These are phyloP conservation scores for Sporisorium sorghi DNA, from an alignment of 1,284 basidiomycete species.

Conservation along the genomic window DNA sequence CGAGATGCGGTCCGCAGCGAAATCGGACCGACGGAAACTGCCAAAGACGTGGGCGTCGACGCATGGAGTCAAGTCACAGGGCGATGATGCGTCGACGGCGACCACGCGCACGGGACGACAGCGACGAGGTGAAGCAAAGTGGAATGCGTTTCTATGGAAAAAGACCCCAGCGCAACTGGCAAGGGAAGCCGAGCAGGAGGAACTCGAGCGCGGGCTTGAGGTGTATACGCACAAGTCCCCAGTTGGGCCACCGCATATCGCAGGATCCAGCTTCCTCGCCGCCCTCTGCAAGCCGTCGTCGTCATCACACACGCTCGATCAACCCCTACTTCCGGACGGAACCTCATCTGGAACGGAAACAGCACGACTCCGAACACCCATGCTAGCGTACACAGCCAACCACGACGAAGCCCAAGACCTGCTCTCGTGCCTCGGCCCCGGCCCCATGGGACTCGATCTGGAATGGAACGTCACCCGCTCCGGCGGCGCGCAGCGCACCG, in stretches of 20 bases:
- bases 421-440: conserved; percentile 29
- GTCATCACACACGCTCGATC: conserved; percentile 13
- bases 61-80: conserved; percentile 8
- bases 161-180: conserved; percentile 12
- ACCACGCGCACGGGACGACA: neutral
- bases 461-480: conserved; percentile 53
- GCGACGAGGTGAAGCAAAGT: neutral
- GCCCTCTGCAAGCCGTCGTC: conserved; percentile 14
- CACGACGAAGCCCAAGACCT: conserved; percentile 35
- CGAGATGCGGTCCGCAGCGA: conserved; percentile 22
- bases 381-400: conserved; percentile 38
- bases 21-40: neutral
- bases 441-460: conserved; percentile 56
- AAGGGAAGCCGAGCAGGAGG: conserved; percentile 17
- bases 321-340: neutral
- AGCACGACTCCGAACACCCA: conserved; percentile 22
- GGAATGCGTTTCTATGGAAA: neutral
- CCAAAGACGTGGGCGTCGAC: conserved; percentile 51
- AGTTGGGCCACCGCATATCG: conserved; percentile 12
- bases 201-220: conserved; percentile 29
- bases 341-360: neutral
- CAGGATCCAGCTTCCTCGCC: conserved; percentile 19
- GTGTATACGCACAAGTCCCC: conserved; percentile 28
- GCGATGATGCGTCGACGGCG: neutral
- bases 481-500: conserved; percentile 29